Base-by-base conservation (phyloP, 208 protist species). In the Naegleria gruberi region DNA sequence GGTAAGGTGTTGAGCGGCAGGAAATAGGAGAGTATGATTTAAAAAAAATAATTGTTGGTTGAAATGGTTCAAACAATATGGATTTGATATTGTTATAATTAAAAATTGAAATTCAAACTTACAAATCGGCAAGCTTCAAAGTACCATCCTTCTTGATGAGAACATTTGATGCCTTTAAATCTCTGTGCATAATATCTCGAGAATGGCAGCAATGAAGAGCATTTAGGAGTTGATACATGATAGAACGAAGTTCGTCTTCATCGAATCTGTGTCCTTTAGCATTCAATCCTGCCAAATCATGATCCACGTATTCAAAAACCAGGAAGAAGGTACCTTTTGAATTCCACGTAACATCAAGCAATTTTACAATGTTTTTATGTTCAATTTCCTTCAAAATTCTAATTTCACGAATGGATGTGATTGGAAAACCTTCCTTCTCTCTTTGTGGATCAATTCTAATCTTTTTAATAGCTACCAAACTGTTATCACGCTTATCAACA, bases 281-380 rank as follows among this genome's bases (percentile, higher is more conserved):
- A 26, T 92, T 82, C 30, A 92, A 30, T 40, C 90, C 51, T 42
- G 87, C 73, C n/a, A 93, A 40, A 90, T 93, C 91, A 37, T 91
- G 57, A 30, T 86, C 43, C 17, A 73, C n/a, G 7, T 26, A 73
- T 41, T 95, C 94, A 91, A 95, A 94, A 41, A 90, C 90, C 83
- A 95, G 88, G 77, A 89, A 95, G 41, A 95, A 91, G 2, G 51
- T 65, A n/a, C 92, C 74, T 83, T 92, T 74, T 23, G 7, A 83
- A 15, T 12, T 37, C 17, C 92, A 91, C 0, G 94, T 89, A 17
- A 95, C 93, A 87, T 95, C 93, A n/a, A 23, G 37, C 55, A 95
- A 90, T 10, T 89, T 41, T n/a, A 95, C 91, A n/a, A 95, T 88
- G 55, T 95, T 95, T 10, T 23, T 23, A 87, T 95, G 94, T 1